These are phyloP conservation scores for Rhodamnia argentea DNA, from an alignment of 345 rosid species.

Conservation along the genomic window DNA sequence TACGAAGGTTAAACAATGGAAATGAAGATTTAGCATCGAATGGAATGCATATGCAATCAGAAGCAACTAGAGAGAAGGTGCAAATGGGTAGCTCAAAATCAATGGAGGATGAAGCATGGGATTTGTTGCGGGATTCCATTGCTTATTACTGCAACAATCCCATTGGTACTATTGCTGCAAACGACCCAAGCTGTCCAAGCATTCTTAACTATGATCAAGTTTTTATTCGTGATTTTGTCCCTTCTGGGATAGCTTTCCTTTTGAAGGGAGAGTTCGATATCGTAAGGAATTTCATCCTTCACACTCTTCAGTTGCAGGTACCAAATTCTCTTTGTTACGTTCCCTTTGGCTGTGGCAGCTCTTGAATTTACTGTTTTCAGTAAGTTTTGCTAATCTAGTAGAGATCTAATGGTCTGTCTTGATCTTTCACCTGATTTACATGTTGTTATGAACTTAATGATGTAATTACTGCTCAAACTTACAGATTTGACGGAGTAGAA, in stretches of 20 bases:
- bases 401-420: neutral
- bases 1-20: slow-evolving; percentile 15
- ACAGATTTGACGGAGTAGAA: neutral
- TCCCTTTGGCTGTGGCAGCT: neutral
- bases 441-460: neutral
- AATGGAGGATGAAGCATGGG: slow-evolving; percentile 89
- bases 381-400: neutral
- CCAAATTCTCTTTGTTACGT: neutral
- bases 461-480: neutral
- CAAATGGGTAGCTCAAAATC: slow-evolving; percentile 14
- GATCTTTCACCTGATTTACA: neutral
- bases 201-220: slow-evolving; percentile 85
- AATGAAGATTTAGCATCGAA: slow-evolving; percentile 19
- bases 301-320: slow-evolving; percentile 96
- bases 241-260: slow-evolving; percentile 89
- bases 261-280: slow-evolving; percentile 90
- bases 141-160: slow-evolving; percentile 84
- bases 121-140: slow-evolving; percentile 50
- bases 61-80: slow-evolving; percentile 11
- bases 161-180: slow-evolving; percentile 91
- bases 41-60: slow-evolving; percentile 2
- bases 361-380: neutral
- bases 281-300: slow-evolving; percentile 77
- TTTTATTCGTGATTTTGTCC: slow-evolving; percentile 89
- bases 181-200: slow-evolving; percentile 55